Evolutionary conservation across 139 green algal genomes (phyloP), one percentile per base, ranked within the genome.

Genomic region (Edaphochlamys debaryana): DNA sequence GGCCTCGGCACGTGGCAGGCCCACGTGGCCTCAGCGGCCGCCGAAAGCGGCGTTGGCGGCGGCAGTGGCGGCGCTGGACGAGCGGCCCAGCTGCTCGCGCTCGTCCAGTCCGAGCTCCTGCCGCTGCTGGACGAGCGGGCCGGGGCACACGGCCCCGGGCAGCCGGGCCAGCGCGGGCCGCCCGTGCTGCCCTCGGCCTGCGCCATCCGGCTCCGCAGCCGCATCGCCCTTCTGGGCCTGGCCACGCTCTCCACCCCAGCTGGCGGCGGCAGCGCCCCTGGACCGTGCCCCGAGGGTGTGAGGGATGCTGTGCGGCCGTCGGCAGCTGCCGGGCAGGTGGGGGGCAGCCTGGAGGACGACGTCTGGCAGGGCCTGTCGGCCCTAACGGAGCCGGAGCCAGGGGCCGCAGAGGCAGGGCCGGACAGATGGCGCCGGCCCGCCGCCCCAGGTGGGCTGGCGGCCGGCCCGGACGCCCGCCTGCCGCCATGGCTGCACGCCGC

Each of bases 1-100:
- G 75, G 60, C 2, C 60, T 81, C 30, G 71, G 75, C n/a, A 60
- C 41, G 22, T 81, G 60, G 58, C 75, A 81, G 75, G 60, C 15
- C 1, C 36, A 5, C 40, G 32, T 81, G 4, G 36, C 52, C 1
- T 30, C 41, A 0, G 23, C 29, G 7, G 25, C 29, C 4, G 60
- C n/a, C 27, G 54, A 15, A 7, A 23, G 25, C 20, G 11, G 5
- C 9, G n/a, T n/a, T n/a, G n/a, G n/a, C n/a, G n/a, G n/a, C n/a
- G n/a, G n/a, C n/a, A n/a, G n/a, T n/a, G n/a, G n/a, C n/a, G n/a
- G 30, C 62, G 30, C 20, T 68, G 11, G 8, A 22, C 70, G 15
- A 27, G 56, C 0, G 22, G 56, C 34, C 4, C n/a, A n/a, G 60
- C 60, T 81, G n/a, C 40, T 63, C 20, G 23, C 9, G 42, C 40